Evolutionary conservation across 345 rosid species (phyloP), one percentile per base, ranked within the genome.

Genomic region (Eucalyptus marginata): DNA sequence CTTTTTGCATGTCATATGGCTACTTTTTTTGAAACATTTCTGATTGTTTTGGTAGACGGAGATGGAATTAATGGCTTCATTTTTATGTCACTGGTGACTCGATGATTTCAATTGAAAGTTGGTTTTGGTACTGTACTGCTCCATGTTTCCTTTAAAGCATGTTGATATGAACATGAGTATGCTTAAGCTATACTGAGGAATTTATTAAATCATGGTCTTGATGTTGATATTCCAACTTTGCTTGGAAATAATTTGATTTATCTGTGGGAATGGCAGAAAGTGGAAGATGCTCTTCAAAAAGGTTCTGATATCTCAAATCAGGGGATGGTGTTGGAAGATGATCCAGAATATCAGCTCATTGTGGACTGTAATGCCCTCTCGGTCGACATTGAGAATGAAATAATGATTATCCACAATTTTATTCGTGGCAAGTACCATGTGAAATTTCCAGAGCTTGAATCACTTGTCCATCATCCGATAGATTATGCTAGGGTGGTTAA

Each of bases 401-500:
- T 97, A 46, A 89, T 93, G 49, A 97, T 98, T 14, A 96, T 98
- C 88, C 99, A 97, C 91, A 97, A 94, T 91, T 97, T 96, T 89
- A 96, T 97, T 87, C 97, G 98, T 44, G 99, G 95, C 90, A 98
- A 97, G 91, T 97, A 96, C 91, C 92, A 94, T 1, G 90, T 94
- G 89, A 97, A 97, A 88, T 97, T 96, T 88, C 99, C 97, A 3
- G 99, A 98, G 95, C 99, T 98, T 86, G 98, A 97, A 88, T 96
- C 98, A 4, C 94, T 97, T 13, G 99, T 98, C 47, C 96, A 95
- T 86, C 99, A 97, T 86, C 99, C 99, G 1, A 97, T 98, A 36
- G 99, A 97, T 89, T 98, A 98, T 91, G 98, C 98, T 5, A 97
- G 98, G 66, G 97, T 97, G 80, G 99, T 98, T 86, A 97, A 97